Evolutionary conservation across 306 rosid species (phyloP), one percentile per base, ranked within the genome.

Genomic region (Hylodesmum podocarpum): DNA sequence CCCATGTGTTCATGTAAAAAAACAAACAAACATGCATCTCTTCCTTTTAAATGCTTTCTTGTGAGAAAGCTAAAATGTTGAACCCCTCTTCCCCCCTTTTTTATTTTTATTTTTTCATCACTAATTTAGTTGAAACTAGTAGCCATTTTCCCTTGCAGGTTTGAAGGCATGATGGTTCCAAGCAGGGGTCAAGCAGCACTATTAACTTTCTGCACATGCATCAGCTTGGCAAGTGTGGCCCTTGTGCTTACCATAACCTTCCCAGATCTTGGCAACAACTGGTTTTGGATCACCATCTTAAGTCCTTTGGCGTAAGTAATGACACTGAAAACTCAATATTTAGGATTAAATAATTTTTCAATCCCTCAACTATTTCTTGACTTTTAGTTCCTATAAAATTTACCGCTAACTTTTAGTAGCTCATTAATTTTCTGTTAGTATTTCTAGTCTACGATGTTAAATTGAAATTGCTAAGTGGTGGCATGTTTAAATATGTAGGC

Each of bases 121-220:
- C 15, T 18, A 18, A 14, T 50, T 68, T 11, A 44, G 43, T 46
- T 58, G 80, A 70, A 68, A n/a, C 27, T 51, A 36, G 40, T 53
- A 8, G 3, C 31, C 43, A 6, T 72, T 51, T 34, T 75, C 55
- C 19, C 61, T 13, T 86, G 39, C 81, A 94, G 98, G 88, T 95
- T 95, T 82, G 98, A 95, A 87, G 97, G 96, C 59, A 63, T 70
- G 85, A 95, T 92, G 98, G 84, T 85, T 55, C 97, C 97, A 44
- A 92, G 91, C 83, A 83, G 97, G 81, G 95, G 92, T 12, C 93
- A 91, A 76, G 97, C 98, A 22, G 92, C 96, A 61, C 47, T 93
- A 41, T 84, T 93, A 34, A 93, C 96, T 12, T 93, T 93, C 73
- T 95, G 98, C 81, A 93, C 97, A 50, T 89, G 93, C 92, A 91